Percentiles rank a stretch among this genome's conserved stretches.
Conservation (phyloP, 768 basidiomycete genomes). For the Filobasidium floriforme region DNA sequence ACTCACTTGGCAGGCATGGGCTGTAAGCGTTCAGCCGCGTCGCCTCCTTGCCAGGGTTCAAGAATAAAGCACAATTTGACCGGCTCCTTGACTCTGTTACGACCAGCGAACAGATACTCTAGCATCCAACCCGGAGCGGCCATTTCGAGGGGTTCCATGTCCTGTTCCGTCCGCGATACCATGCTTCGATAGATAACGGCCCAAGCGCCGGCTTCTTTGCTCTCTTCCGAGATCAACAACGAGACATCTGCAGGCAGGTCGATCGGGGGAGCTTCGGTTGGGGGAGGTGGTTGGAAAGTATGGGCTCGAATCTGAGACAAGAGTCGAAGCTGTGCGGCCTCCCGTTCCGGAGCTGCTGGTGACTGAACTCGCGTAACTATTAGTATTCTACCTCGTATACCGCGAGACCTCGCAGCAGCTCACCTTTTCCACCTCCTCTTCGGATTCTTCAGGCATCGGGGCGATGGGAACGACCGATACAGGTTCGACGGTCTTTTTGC, state of each 20-base stretch:
- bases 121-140: constrained; percentile 79
- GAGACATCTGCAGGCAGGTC: constrained; percentile 56
- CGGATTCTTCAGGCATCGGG: constrained; percentile 39
- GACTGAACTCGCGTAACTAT: constrained; percentile 18
- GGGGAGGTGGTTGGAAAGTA: constrained; percentile 56
- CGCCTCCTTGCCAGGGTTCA: constrained; percentile 60
- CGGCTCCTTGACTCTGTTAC: constrained; percentile 48
- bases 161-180: constrained; percentile 55
- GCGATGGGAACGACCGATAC: constrained; percentile 36
- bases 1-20: constrained; percentile 80
- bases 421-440: constrained; percentile 28
- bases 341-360: constrained; percentile 33
- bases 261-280: constrained; percentile 64
- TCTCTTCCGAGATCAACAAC: constrained; percentile 74
- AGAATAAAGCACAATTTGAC: constrained; percentile 84
- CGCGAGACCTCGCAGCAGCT: constrained; percentile 14
- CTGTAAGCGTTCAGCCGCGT: constrained; percentile 49
- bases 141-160: constrained; percentile 59
- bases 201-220: constrained; percentile 55
- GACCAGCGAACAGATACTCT: constrained; percentile 72
- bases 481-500: constrained; percentile 46
- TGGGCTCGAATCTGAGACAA: constrained; percentile 45
- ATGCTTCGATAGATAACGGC: constrained; percentile 67
- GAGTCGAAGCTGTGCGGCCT: constrained; percentile 41
- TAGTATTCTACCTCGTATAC: not conserved